Evolutionary conservation across 1,284 basidiomycete genomes (phyloP).

Genomic region (Pterula multifida): DNA sequence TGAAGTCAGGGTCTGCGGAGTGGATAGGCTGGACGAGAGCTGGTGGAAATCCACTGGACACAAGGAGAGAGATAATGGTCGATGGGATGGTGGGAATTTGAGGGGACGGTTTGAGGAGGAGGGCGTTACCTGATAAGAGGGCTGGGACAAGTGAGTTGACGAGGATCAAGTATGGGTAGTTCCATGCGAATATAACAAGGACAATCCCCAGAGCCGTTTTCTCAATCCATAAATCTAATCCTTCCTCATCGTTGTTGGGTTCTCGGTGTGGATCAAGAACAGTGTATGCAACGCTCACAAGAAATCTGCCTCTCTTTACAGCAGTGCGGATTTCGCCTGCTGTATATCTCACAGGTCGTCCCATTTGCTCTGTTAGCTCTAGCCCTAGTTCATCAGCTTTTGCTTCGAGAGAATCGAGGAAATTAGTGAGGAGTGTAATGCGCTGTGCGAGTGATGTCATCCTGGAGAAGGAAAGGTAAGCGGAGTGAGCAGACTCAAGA

Average conservation of each 20-base stretch:
- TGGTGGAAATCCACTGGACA: slow-evolving; percentile 65
- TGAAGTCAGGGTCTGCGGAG: slow-evolving; percentile 50
- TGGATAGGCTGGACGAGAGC: slow-evolving; percentile 76
- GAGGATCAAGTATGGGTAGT: slow-evolving; percentile 81
- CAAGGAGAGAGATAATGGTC: slow-evolving; percentile 60
- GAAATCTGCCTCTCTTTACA: background rate
- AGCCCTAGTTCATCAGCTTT: background rate
- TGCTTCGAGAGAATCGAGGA: slow-evolving; percentile 1
- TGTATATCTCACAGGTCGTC: background rate
- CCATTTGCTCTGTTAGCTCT: background rate
- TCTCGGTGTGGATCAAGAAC: background rate
- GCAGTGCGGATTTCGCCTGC: background rate
- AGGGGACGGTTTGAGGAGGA: slow-evolving; percentile 89
- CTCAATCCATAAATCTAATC: slow-evolving; percentile 74
- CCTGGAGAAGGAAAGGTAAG: background rate
- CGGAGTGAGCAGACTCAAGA: background rate
- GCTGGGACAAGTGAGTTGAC: slow-evolving; percentile 89
- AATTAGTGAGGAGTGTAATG: background rate
- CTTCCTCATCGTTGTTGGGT: slow-evolving; percentile 48
- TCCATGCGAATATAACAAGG: slow-evolving; percentile 82
- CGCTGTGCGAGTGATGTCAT: background rate
- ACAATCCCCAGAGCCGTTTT: slow-evolving; percentile 83
- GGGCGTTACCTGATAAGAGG: slow-evolving; percentile 78
- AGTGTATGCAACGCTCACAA: background rate
- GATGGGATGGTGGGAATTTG: slow-evolving; percentile 88